Evolutionary conservation across 1,139 yeast genomes (phyloP).

Genomic region (Candida glucosophila): DNA sequence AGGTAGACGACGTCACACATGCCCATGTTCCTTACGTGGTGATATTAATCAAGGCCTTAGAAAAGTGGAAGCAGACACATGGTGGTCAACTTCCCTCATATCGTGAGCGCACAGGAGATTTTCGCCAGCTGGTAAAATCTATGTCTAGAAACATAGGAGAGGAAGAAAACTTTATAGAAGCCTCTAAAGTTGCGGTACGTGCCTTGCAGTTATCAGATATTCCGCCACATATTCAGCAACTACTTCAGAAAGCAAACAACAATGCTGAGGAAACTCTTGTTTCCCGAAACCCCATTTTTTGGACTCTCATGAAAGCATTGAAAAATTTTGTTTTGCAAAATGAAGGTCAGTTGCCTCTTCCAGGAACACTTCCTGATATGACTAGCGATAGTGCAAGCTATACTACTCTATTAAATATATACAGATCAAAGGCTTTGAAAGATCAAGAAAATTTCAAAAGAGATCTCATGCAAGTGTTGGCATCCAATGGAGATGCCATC

Average conservation of each 20-base stretch:
- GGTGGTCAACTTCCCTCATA: slow-evolving; percentile 31
- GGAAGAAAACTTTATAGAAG: slow-evolving; percentile 68
- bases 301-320: slow-evolving; percentile 56
- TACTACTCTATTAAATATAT: slow-evolving; percentile 48
- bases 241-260: slow-evolving; percentile 19
- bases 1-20: slow-evolving; percentile 42
- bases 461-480: slow-evolving; percentile 20
- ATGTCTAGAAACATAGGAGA: slow-evolving; percentile 25
- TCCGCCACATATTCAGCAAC: slow-evolving; percentile 25
- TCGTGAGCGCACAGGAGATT: slow-evolving; percentile 38
- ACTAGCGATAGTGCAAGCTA: slow-evolving; percentile 65
- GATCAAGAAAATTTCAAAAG: slow-evolving; percentile 39
- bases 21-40: slow-evolving; percentile 72
- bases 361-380: slow-evolving; percentile 86
- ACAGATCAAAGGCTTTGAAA: slow-evolving; percentile 42
- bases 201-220: slow-evolving; percentile 35
- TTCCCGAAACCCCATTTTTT: slow-evolving; percentile 37
- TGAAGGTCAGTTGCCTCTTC: slow-evolving; percentile 51
- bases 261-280: slow-evolving; percentile 9
- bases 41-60: slow-evolving; percentile 49
- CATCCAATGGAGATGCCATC: slow-evolving; percentile 12
- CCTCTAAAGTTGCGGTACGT: slow-evolving; percentile 46
- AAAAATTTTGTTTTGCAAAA: slow-evolving; percentile 34
- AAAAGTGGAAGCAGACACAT: slow-evolving; percentile 31
- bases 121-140: slow-evolving; percentile 32